phyloP scores from a whole-genome alignment of 129 eudicot genomes.

The Daucus carota region DH1_v3.0 NC_030381.2:48370001-48370500 shows the following conservation, averaged over 20 bases:
- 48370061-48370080: neutral
- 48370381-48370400: conserved; percentile 32
- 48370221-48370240: neutral
- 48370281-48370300: neutral
- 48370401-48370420: conserved; percentile 41
- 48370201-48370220: neutral
- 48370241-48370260: neutral
- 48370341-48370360: neutral
- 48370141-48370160: neutral
- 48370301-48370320: neutral
- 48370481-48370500: conserved; percentile 76
- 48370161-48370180: neutral
- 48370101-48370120: neutral
- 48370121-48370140: neutral
- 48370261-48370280: neutral
- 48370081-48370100: neutral
- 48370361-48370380: neutral
- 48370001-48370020: neutral
- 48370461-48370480: conserved; percentile 66
- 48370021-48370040: neutral
- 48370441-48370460: conserved; percentile 41
- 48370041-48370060: neutral
- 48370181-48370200: neutral
- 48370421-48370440: conserved; percentile 38
- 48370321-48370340: neutral